Base-by-base conservation (phyloP, 768 basidiomycete species). In the Boletales sp. region DNA sequence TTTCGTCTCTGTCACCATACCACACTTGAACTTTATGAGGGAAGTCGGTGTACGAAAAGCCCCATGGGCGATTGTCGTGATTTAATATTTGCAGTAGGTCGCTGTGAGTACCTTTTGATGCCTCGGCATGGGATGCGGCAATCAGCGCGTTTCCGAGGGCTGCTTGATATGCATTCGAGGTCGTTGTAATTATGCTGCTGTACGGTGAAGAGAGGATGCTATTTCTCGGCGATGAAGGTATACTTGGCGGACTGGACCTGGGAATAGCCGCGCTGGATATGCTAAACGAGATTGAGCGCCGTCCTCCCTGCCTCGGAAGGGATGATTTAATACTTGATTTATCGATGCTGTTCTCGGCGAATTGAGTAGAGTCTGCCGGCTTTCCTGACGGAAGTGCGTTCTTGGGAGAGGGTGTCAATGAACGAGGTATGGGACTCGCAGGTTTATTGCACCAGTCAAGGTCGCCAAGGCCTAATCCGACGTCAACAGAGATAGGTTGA, bases 51-150 rank as follows among this genome's bases (percentile, higher is more conserved):
- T 97, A 97, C 10, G 84, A 85, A 70, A 97, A 94, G 1, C 91
- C 95, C 89, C 90, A 92, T 1, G 89, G 84, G 54, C 84, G 83
- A 40, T 87, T 83, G 57, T 90, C 88, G 56, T 91, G 90, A 60
- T 94, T 93, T 47, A 97, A 75, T 63, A 99, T 95, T 59, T 91
- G 86, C 52, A 97, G 65, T 14, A 99, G 79, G 70, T 99, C 97
- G 49, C 83, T 80, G 59, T 95, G 91, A 0, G 89, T 90, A 42
- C 97, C 94, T 55, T 86, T 86, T 21, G 92, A 81, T 5, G 92
- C 93, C 65, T 98, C 95, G 3, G 94, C 87, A 65, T 99, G 94
- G 1, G 93, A 94, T 0, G 95, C 95, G 19, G 91, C 90, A 38
- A 94, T 84, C 30, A 99, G 77, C 3, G 93, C 93, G 51, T 88